phyloP scores from a whole-genome alignment of 2,329 filamentous ascomycete species.

The Calonectria pseudoreteaudii region DNA sequence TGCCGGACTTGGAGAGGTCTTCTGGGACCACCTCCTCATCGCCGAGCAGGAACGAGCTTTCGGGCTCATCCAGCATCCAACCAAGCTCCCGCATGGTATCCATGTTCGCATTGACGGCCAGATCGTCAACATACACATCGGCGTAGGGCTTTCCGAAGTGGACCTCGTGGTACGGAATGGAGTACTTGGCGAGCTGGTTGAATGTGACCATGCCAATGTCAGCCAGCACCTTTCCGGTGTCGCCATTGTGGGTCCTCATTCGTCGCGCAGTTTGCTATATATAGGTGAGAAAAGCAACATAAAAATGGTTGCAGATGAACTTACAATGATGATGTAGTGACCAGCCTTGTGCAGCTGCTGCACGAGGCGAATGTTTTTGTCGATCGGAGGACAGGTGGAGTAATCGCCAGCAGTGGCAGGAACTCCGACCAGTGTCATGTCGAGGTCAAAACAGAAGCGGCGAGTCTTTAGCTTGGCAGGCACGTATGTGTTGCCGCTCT shows the following conservation, averaged over 20 bases:
- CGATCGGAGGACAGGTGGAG: background rate
- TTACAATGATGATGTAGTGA: conserved; percentile 4
- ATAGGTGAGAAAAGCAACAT: background rate
- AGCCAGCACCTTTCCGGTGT: background rate
- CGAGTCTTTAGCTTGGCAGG: background rate
- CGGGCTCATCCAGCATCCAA: background rate
- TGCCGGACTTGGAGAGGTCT: background rate
- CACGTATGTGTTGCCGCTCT: background rate
- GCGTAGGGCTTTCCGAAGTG: conserved; percentile 1
- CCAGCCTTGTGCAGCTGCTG: background rate
- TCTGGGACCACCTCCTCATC: background rate
- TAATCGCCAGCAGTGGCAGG: background rate
- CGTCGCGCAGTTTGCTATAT: background rate
- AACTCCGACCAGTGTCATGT: background rate
- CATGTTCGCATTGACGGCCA: background rate
- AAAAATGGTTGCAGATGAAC: background rate
- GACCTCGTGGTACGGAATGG: background rate
- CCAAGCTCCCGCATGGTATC: background rate
- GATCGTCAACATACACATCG: background rate
- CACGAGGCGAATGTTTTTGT: background rate
- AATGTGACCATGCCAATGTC: conserved; percentile 2
- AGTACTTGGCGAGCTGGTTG: background rate
- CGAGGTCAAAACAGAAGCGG: background rate
- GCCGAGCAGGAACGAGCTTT: background rate
- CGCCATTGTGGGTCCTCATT: background rate